Conservation (phyloP, 2,329 filamentous ascomycete genomes). For the Monilinia aucupariae region DNA sequence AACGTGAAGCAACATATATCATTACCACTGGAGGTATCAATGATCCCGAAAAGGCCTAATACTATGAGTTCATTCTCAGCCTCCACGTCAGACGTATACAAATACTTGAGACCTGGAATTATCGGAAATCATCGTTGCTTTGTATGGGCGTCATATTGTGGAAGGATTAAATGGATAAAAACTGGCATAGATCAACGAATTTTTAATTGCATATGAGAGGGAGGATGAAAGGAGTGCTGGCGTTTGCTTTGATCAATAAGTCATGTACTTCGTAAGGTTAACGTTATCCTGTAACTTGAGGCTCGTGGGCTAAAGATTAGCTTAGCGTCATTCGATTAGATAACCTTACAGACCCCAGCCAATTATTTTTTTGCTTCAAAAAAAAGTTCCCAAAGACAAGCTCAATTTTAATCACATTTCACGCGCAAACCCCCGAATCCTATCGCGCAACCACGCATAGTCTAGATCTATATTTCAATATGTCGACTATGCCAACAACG, state of each 20-base stretch:
- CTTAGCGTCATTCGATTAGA: conserved; percentile 30
- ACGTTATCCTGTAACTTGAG: conserved; percentile 12
- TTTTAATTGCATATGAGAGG: not conserved
- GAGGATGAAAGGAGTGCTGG: not conserved
- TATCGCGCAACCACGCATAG: not conserved
- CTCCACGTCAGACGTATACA: not conserved
- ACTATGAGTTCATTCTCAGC: not conserved
- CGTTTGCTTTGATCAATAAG: conserved; percentile 5
- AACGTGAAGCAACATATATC: conserved; percentile 63
- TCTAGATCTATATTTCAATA: conserved; percentile 9
- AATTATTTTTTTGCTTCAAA: conserved; percentile 19
- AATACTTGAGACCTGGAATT: not conserved
- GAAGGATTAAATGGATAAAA: conserved; percentile 4
- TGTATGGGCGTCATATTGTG: not conserved
- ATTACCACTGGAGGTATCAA: conserved; percentile 66
- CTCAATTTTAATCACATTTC: not conserved
- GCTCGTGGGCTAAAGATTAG: too few relatives aligned
- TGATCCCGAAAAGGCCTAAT: conserved; percentile 56
- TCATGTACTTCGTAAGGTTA: conserved; percentile 1
- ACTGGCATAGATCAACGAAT: conserved; percentile 2
- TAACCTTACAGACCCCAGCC: conserved; percentile 26
- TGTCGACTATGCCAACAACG: conserved; percentile 23
- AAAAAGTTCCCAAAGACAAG: conserved; percentile 17
- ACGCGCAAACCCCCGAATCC: not conserved
- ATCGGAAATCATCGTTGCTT: not conserved